Evolutionary conservation across 306 rosid genomes (phyloP), one percentile per base, ranked within the genome.

Genomic region (Ochetophila trinervis): DNA sequence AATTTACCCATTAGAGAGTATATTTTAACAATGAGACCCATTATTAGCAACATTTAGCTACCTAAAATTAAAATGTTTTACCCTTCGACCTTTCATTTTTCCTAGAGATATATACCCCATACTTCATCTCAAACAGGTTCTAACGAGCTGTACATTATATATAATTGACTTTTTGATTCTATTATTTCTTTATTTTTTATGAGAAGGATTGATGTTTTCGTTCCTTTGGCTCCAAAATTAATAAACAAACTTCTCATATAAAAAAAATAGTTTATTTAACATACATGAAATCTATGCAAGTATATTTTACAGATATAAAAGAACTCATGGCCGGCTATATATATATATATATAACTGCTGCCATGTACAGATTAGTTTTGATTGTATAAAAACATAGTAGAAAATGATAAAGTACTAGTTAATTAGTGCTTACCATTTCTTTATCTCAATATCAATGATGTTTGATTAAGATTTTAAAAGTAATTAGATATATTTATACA

Each of bases 161-260:
- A 1, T 52, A 20, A 44, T 42, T 58, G 49, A 32, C 54, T 19
- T 58, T 57, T 57, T 22, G 17, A 34, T 35, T 44, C 66, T 50
- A 13, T 49, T 49, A 18, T 30, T 49, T 42, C 44, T 55, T 63
- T 42, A 10, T 53, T 7, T 55, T 55, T 24, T 58, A 16, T 20
- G 62, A 59, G 21, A 73, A 73, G 49, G 62, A 73, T 30, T 56
- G 57, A 19, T 20, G 32, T 18, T 48, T 51, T 11, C 13, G 6
- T 30, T 5, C 18, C 6, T 17, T 50, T 50, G 18, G 54, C 54
- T 50, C 21, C 54, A 6, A 50, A 50, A 50, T n/a, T 1, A 27
- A 27, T 27, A 27, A 27, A 27, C 32, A 27, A 17, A 50, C 4
- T 16, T 6, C 4, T 50, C 21, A 17, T 50, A 14, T 16, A 4